Evolutionary conservation across 2,329 filamentous ascomycete genomes (phyloP), one percentile per base, ranked within the genome.

Genomic region (Xylaria multiplex): DNA sequence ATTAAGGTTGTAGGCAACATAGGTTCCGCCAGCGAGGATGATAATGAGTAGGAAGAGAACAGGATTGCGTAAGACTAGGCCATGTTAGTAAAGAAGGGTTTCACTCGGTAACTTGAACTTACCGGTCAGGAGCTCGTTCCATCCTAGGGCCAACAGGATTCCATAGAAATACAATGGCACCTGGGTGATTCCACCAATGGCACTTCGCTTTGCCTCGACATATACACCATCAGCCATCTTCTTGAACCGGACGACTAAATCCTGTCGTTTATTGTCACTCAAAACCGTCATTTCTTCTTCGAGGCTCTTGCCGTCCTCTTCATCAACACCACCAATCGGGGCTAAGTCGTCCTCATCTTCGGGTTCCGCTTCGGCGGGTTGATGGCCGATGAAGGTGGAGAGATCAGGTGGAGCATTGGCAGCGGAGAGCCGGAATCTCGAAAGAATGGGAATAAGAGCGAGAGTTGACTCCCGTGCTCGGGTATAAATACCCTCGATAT

Each of bases 151-250:
- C 70, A 99, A 82, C 63, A 99, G 84, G 63, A 98, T 79, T 48
- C 89, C 93, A 74, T 97, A 99, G 79, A 99, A 97, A 80, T 97
- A 98, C 68, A 97, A 81, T 6, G 96, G 96, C 56, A 99, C 90
- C 79, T 97, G 94, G 4, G 94, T 92, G 73, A 99, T 92, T 64
- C 95, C 94, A 61, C 96, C 96, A 77, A 99, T 96, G 48, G 96
- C 96, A 77, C 95, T 94, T 65, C 96, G 89, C 85, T 99, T 99
- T 56, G 96, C 96, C 82, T 99, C 96, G 48, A 99, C 94, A 74
- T 97, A 99, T 3, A 99, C 95, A 7, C 94, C 96, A 77, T 99
- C 96, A 1, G 96, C 96, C 42, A 93, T 96, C 86, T 98, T 98
- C 86, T 97, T 98, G 86, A 99, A 99, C 62, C 96, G 88, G 14